phyloP scores from a whole-genome alignment of 352 stramenopile genomes.

The Phytophthora aleatoria region DNA sequence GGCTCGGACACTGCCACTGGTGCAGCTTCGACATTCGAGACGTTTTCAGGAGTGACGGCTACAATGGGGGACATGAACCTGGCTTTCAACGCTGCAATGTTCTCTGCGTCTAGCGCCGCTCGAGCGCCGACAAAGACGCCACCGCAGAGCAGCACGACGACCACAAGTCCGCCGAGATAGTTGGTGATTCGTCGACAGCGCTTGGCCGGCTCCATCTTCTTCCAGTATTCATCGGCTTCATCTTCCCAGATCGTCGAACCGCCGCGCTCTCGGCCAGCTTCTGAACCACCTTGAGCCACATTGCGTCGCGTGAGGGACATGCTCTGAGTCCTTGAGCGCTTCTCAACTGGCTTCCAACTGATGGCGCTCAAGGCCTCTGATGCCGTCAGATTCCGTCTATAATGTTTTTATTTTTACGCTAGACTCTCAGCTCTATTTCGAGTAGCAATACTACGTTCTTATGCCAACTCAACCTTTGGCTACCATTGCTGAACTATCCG shows the following conservation, averaged over 20 bases:
- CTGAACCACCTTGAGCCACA: slow-evolving; percentile 15
- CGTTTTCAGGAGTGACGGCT: slow-evolving; percentile 14
- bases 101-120: slow-evolving; percentile 15
- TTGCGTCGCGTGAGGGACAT: slow-evolving; percentile 62
- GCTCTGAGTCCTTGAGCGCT: slow-evolving; percentile 3
- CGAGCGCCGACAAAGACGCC: slow-evolving; percentile 23
- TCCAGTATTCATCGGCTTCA: slow-evolving; percentile 72
- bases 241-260: slow-evolving; percentile 70
- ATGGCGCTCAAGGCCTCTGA: slow-evolving; percentile 2
- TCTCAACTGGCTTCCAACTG: slow-evolving; percentile 16
- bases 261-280: slow-evolving; percentile 17
- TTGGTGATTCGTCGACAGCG: slow-evolving; percentile 39
- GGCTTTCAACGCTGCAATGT: slow-evolving; percentile 22
- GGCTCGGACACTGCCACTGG: neutral
- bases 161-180: slow-evolving; percentile 33
- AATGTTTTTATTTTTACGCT: slow-evolving; percentile 18
- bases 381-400: slow-evolving; percentile 7
- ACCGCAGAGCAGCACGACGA: slow-evolving; percentile 29
- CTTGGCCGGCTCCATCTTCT: slow-evolving; percentile 69
- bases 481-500: slow-evolving; percentile 3
- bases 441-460: slow-evolving; percentile 8
- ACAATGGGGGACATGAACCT: slow-evolving; percentile 8
- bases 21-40: slow-evolving; percentile 1
- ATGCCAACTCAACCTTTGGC: slow-evolving; percentile 1
- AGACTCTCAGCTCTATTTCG: slow-evolving; percentile 9